Conservation (phyloP, 805 yeast genomes). For the Candida orba region DNA sequence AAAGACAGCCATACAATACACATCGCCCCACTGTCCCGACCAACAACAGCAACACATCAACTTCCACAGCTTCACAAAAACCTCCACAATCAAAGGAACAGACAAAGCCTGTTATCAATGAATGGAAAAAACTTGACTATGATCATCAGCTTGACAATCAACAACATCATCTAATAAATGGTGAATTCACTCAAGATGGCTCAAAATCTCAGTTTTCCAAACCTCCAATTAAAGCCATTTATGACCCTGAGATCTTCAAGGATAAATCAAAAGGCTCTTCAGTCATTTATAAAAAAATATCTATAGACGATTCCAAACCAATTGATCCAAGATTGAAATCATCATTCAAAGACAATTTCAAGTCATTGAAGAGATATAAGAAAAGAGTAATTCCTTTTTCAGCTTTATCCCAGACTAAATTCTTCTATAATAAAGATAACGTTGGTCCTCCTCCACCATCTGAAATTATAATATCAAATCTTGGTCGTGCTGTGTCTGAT, state of each 20-base stretch:
- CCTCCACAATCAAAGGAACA: no score
- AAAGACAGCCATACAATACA: no score
- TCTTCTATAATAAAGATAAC: slow-evolving; percentile 57
- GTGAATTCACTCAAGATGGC: slow-evolving; percentile 5
- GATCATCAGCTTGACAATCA: slow-evolving; percentile 2
- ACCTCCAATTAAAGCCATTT: slow-evolving; percentile 35
- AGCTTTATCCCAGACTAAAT: slow-evolving; percentile 31
- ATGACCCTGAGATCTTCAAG: slow-evolving; percentile 46
- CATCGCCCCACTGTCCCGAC: no score
- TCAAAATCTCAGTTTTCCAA: slow-evolving; percentile 7
- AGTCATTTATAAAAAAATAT: slow-evolving; percentile 28
- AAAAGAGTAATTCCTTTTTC: slow-evolving; percentile 31
- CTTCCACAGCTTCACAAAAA: not conserved
- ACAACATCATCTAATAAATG: slow-evolving; percentile 6
- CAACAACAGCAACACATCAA: no score
- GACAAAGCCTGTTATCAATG: not conserved
- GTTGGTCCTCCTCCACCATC: slow-evolving; percentile 67
- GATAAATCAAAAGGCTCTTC: slow-evolving; percentile 32
- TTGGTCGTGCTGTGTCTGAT: slow-evolving; percentile 48
- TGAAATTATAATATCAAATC: slow-evolving; percentile 64
- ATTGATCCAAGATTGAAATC: slow-evolving; percentile 37
- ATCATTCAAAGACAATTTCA: not conserved
- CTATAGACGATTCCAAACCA: slow-evolving; percentile 11
- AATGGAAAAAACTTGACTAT: not conserved
- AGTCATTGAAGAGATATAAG: slow-evolving; percentile 32